phyloP scores from a whole-genome alignment of 2,329 filamentous ascomycete species.

The Hawksworthiomyces lignivorus region DNA sequence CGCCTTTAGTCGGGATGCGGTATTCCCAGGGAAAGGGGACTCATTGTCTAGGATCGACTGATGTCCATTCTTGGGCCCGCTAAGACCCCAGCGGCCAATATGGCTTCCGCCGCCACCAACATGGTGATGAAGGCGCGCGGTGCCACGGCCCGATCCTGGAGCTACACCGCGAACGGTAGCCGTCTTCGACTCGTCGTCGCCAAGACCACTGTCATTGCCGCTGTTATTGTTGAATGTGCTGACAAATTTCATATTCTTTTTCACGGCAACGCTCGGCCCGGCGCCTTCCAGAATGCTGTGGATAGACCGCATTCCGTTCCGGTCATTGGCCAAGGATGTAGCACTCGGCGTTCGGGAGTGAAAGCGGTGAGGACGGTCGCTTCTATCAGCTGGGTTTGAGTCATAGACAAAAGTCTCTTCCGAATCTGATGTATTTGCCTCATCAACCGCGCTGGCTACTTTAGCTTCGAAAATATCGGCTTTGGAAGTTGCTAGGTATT shows the following conservation, averaged over 20 bases:
- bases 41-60: constrained; percentile 69
- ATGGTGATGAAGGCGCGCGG: constrained; percentile 70
- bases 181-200: constrained; percentile 60
- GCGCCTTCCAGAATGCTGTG: constrained; percentile 53
- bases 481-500: constrained; percentile 68
- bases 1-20: constrained; percentile 54
- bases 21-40: constrained; percentile 59
- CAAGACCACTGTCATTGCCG: constrained; percentile 45
- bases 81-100: constrained; percentile 65
- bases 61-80: constrained; percentile 57
- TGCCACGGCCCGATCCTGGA: constrained; percentile 57
- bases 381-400: constrained; percentile 75
- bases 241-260: constrained; percentile 95
- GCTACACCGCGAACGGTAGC: constrained; percentile 48
- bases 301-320: constrained; percentile 53
- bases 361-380: constrained; percentile 58
- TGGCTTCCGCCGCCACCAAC: constrained; percentile 23
- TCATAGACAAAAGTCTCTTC: constrained; percentile 99
- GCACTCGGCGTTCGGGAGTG: constrained; percentile 84
- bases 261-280: constrained; percentile 49
- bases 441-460: constrained; percentile 90
- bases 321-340: constrained; percentile 72
- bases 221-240: constrained; percentile 69
- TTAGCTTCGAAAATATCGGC: constrained; percentile 98
- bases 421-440: constrained; percentile 92